These are phyloP conservation scores for Apocynum venetum DNA, from an alignment of 257 asterid species.

Conservation along the genomic window DNA sequence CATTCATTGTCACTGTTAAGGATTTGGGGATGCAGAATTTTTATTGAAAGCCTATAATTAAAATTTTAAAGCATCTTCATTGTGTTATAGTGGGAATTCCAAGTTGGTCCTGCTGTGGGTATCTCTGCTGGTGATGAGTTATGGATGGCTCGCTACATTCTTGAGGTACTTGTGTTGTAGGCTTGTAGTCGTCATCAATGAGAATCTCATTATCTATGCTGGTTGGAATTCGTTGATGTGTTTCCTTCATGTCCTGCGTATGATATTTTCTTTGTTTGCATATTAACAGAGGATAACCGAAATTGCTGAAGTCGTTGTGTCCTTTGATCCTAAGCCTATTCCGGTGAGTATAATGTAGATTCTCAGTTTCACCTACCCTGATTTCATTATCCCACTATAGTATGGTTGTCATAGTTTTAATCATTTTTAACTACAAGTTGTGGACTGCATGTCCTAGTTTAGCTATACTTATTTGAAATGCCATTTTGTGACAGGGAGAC, in stretches of 20 bases:
- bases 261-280: background rate
- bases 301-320: conserved; percentile 63
- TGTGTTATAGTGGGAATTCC: conserved; percentile 66
- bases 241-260: background rate
- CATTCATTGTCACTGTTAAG: background rate
- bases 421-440: background rate
- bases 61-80: background rate
- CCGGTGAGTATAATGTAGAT: conserved; percentile 27
- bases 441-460: background rate
- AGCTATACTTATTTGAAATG: background rate
- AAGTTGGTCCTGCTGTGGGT: conserved; percentile 81
- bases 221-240: background rate
- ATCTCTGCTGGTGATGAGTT: conserved; percentile 72
- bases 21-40: background rate
- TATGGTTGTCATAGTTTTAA: background rate
- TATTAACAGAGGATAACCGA: conserved; percentile 71
- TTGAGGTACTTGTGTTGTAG: conserved; percentile 41
- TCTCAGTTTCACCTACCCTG: background rate
- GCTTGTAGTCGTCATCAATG: background rate
- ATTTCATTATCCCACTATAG: background rate
- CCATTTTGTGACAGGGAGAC: conserved; percentile 37
- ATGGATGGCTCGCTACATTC: conserved; percentile 83
- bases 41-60: background rate
- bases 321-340: conserved; percentile 80
- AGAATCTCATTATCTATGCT: background rate